Base-by-base conservation (phyloP, 2,329 filamentous ascomycete genomes). In the Botrytis fabae region DNA sequence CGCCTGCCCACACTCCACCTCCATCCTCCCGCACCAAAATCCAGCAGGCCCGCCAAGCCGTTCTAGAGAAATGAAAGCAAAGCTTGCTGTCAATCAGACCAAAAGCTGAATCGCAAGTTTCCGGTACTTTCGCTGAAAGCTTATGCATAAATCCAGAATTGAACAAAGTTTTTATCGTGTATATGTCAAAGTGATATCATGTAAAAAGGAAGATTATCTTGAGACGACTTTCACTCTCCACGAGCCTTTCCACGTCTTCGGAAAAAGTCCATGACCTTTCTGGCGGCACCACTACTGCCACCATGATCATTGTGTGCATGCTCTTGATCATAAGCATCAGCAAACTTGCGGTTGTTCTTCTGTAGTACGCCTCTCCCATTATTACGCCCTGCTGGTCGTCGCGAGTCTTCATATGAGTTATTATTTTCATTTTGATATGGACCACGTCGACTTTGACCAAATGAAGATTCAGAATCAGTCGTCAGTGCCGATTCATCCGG, bases 231-330 rank as follows among this genome's bases (percentile, higher is more conserved):
- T 72, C 70, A 72, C 54, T 73, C 73, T 18, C 74, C 77, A 28
- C 79, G 73, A 92, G 86, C 78, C 91, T 93, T 84, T 92, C 93
- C 93, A 81, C 95, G 89, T 81, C 95, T 88, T 78, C 96, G 88
- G 86, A 99, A 99, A 83, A 98, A 97, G 84, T 99, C 95, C 95
- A 99, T 98, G 57, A 99, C 96, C 80, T 94, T 91, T 81, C 95
- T 92, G 22, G 95, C 94, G 4, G 94, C 93, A 73, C 93, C 93
- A 76, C 91, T 95, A 82, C 93, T 97, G 62, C 95, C 95, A 46
- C 91, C 91, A 69, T 81, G 78, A 79, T 94, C 91, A 70, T 91
- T 89, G 70, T 86, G 86, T 51, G 82, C 91, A 74, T 89, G 88
- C 77, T 93, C 92, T 75, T 90, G 88, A 74, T 97, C 94, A 81